These are phyloP conservation scores for Aspergillus hortae DNA, from an alignment of 2,329 filamentous ascomycete genomes.

Conservation along the genomic window DNA sequence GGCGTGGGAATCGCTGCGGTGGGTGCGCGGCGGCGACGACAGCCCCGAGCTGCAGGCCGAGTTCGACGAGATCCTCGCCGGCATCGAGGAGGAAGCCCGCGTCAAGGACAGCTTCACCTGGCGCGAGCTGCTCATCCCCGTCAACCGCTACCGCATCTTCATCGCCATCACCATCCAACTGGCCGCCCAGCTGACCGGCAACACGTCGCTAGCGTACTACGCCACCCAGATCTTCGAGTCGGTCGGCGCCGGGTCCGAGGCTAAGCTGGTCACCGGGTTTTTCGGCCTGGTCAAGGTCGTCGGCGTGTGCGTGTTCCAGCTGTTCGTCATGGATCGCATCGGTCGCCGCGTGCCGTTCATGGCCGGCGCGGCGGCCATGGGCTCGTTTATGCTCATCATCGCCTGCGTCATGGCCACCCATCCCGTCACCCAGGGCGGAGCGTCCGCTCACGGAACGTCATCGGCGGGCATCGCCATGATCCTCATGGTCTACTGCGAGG, in stretches of 20 bases:
- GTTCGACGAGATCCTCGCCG: constrained; percentile 40
- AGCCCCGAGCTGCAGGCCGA: constrained; percentile 30
- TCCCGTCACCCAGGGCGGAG: constrained; percentile 28
- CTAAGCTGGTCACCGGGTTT: constrained; percentile 50
- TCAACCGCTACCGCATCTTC: constrained; percentile 48
- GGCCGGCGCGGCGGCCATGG: constrained; percentile 49
- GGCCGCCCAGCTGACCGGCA: constrained; percentile 49
- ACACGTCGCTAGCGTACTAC: constrained; percentile 52
- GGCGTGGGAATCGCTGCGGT: constrained; percentile 47
- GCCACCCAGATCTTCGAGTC: constrained; percentile 51
- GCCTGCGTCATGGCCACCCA: constrained; percentile 47
- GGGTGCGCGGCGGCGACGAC: constrained; percentile 50
- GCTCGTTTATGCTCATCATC: constrained; percentile 52
- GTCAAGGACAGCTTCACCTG: constrained; percentile 45
- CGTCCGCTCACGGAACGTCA: constrained; percentile 25
- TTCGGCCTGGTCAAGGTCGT: constrained; percentile 53
- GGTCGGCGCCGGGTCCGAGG: constrained; percentile 47
- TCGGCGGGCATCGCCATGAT: constrained; percentile 45
- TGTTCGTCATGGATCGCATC: constrained; percentile 49
- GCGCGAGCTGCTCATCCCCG: constrained; percentile 46
- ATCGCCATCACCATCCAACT: constrained; percentile 51
- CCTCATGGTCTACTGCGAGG: constrained; percentile 51
- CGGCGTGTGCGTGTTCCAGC: constrained; percentile 45
- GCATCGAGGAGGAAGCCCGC: constrained; percentile 47
- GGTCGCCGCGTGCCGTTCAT: constrained; percentile 50